Evolutionary conservation across 345 rosid species (phyloP), one percentile per base, ranked within the genome.

Genomic region (Eucalyptus cloeziana): DNA sequence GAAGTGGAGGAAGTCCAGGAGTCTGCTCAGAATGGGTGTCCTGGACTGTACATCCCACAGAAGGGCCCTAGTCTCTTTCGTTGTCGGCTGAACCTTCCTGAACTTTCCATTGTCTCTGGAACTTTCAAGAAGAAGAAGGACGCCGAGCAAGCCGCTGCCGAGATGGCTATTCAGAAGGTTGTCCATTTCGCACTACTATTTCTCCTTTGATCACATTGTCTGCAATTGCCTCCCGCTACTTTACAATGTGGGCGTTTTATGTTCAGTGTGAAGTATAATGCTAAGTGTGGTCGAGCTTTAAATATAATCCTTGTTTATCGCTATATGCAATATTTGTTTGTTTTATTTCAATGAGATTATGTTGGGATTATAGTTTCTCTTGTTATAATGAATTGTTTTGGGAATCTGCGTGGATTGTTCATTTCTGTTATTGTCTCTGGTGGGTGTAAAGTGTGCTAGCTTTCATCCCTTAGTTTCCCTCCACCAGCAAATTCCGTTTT

Each of bases 141-240:
- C 33, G 96, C 99, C 1, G 99, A 97, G 92, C 99, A 95, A 88
- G 94, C 94, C 92, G 99, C 99, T 90, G 99, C 99, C 79, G 94
- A 97, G 93, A 90, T 94, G 91, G 99, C 98, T 79, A 87, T 97
- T n/a, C 92, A 94, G 54, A 95, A 92, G 96, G 99, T 96, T 90
- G 54, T 51, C 90, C 80, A 49, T 60, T 79, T 89, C 88, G 22
- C 17, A 90, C 58, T 88, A 10, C 81, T 43, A 45, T 27, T 56
- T 43, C 87, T 22, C 45, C 44, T 90, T 67, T 4, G 5, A 60
- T 86, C 22, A 79, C 60, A 54, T 89, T 88, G 64, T 33, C 67
- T 67, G 49, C 58, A 64, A 19, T 87, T 24, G 37, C 50, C 43
- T 27, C 2, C 2, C 19, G 47, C 54, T 67, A 31, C 43, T 69